Evolutionary conservation across 352 stramenopile species (phyloP), one percentile per base, ranked within the genome.

Genomic region (Proteromonas lacertae): DNA sequence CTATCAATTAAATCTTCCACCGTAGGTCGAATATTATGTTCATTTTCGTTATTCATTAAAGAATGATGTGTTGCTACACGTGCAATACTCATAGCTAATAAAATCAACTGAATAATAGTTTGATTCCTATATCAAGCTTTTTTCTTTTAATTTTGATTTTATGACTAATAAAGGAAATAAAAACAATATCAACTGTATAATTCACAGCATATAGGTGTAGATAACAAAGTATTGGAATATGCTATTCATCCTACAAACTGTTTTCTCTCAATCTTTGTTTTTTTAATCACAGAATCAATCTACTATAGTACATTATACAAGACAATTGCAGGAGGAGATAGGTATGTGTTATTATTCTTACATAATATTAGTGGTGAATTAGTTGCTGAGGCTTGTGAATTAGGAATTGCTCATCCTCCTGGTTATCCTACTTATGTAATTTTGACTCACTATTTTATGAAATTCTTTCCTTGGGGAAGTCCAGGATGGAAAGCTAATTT

Each of bases 401-500:
- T 91, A 2, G 79, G 79, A 3, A 64, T 81, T 21, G 69, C 72
- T 5, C 79, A 93, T 43, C 76, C 76, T 8, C 3, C 3, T 8
- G 3, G 14, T 20, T 33, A 25, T 25, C 3, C 8, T 33, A 20
- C 8, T 33, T 33, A 4, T 3, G 14, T 20, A 18, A 7, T 8
- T 33, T 33, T 8, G 3, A 25, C 8, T 25, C 9, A 3, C 29
- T 8, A 3, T 8, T 8, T 33, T 10, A 20, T 33, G 6, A 8
- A 33, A 3, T 8, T 33, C 8, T 33, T 8, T 3, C 38, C 35
- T 2, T 76, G 76, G 1, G 77, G 77, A 0, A 92, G 92, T 45
- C 77, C 78, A 21, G n/a, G n/a, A 52, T 90, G 10, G 86, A 80
- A 46, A 89, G 69, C 23, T 53, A 90, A 47, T 35, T 84, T 6